Base-by-base conservation (phyloP, 2,329 filamentous ascomycete species). In the Trichoderma koningii region DNA sequence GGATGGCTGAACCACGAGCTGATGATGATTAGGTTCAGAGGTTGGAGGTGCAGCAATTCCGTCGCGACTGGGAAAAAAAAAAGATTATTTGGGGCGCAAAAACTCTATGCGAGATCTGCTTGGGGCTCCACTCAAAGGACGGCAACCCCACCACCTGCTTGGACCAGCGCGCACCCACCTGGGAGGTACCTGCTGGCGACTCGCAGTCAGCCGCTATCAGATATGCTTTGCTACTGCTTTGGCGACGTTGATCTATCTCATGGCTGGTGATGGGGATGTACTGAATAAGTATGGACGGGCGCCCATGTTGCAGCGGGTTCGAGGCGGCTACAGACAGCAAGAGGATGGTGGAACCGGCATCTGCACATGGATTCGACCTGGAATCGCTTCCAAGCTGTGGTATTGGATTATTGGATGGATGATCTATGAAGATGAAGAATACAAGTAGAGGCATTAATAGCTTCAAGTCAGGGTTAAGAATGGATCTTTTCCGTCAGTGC, bases 21-120 rank as follows among this genome's bases (percentile, higher is more conserved):
- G n/a, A n/a, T 63, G 41, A 51, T 67, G 64, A 52, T 14, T 3
- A 34, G 57, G 48, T 66, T 34, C 68, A 70, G 71, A 55, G 61
- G 52, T 67, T 59, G 55, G 53, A 53, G 45, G 38, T 45, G 48
- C 68, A 69, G 71, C 42, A 26, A 51, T 65, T 65, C 62, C 48
- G 62, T 63, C 65, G 62, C 62, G 62, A 64, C 26, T 38, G 9
- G 9, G 3, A 38, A 14, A 38, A 38, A 51, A 51, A 66, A 66
- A 66, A 55, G 50, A 55, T 63, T 63, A 63, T 66, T 55, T 55
- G 63, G 34, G 48, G 63, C 50, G 55, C 64, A 66, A 61, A 66
- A 66, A 66, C 51, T 65, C 59, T 56, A 64, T 62, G 59, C 45
- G 59, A 56, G 65, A 65, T 48, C 62, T 66, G 62, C 57, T 62